These are phyloP conservation scores for Ogataea neopini DNA, from an alignment of 805 yeast species.

Conservation along the genomic window DNA sequence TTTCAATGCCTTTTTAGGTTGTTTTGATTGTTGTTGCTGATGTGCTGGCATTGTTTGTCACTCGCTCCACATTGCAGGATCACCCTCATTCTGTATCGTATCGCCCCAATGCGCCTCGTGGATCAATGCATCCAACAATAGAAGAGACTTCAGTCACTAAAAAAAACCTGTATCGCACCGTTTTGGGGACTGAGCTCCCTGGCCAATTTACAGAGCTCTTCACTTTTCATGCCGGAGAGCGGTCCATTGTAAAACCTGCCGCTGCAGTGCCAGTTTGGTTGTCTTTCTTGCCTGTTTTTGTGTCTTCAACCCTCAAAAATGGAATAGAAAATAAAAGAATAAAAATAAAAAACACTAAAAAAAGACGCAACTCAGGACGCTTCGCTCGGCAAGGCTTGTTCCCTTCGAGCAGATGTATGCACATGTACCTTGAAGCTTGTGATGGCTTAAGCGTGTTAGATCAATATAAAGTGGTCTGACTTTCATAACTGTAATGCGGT, in stretches of 20 bases:
- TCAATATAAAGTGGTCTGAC: neutral
- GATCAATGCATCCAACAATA: conserved; percentile 1
- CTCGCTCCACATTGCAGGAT: conserved; percentile 1
- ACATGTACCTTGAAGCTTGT: neutral
- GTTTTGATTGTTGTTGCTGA: neutral
- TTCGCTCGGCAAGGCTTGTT: neutral
- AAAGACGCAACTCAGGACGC: neutral
- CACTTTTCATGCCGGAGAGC: neutral
- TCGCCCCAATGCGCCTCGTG: neutral
- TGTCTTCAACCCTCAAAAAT: neutral
- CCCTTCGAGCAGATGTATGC: neutral
- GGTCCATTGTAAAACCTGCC: neutral
- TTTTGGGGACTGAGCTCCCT: neutral
- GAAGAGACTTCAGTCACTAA: neutral
- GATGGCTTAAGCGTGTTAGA: neutral
- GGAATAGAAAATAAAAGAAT: neutral
- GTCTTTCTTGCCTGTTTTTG: neutral
- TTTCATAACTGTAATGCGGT: neutral
- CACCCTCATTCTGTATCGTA: neutral
- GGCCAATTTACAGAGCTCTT: neutral
- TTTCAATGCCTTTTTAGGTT: neutral
- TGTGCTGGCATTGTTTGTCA: neutral
- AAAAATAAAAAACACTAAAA: neutral
- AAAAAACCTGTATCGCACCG: neutral
- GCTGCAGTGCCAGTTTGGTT: neutral